Evolutionary conservation across 352 stramenopile species (phyloP).

Genomic region (Blastocystis sp.): DNA sequence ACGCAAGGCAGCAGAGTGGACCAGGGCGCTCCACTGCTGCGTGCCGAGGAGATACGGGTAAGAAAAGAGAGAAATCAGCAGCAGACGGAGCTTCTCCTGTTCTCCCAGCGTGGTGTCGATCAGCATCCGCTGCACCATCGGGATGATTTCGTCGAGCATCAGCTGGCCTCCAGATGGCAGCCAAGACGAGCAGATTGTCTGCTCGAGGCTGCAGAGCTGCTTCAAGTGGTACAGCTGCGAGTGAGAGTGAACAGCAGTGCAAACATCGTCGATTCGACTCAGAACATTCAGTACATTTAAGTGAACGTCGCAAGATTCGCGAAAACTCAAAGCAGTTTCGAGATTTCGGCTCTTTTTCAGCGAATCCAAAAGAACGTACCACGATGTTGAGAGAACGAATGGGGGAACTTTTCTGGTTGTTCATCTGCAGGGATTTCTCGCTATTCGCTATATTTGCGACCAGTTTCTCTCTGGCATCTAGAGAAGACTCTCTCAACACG

Average conservation of each 20-base stretch:
- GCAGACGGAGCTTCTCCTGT: conserved; percentile 33
- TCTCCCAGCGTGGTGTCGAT: conserved; percentile 28
- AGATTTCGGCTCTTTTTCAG: conserved; percentile 6
- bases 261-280: conserved; percentile 31
- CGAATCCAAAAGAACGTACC: background rate
- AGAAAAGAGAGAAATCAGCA: conserved; percentile 52
- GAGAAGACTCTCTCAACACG: background rate
- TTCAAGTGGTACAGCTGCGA: conserved; percentile 37
- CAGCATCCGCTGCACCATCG: conserved; percentile 37
- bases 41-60: conserved; percentile 5
- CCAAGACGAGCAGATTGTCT: conserved; percentile 34
- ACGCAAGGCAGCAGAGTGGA: background rate
- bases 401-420: conserved; percentile 29
- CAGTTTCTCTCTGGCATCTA: background rate
- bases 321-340: conserved; percentile 26
- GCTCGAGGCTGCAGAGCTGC: conserved; percentile 48
- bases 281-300: conserved; percentile 33
- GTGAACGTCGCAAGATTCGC: conserved; percentile 35
- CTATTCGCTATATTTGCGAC: background rate
- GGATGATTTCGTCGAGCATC: background rate
- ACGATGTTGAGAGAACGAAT: conserved; percentile 38
- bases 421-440: conserved; percentile 48
- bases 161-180: conserved; percentile 5
- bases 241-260: background rate
- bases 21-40: conserved; percentile 1